Evolutionary conservation across 2,329 filamentous ascomycete genomes (phyloP).

Genomic region (Trichothecium sympodiale): DNA sequence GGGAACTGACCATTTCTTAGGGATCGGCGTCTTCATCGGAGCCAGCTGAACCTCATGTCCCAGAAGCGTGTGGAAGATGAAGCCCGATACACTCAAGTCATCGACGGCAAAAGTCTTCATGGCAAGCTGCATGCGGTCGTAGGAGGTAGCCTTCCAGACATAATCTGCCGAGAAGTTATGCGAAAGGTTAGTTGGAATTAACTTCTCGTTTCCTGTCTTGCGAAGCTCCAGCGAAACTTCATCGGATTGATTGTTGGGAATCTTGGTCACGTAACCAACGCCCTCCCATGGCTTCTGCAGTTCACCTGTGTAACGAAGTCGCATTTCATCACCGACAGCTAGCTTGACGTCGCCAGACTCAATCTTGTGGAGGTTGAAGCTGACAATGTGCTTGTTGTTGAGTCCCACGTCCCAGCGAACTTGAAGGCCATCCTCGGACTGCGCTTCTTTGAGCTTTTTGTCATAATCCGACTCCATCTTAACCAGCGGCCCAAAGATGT

Average conservation of each 20-base stretch:
- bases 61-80: constrained; percentile 94
- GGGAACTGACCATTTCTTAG: constrained; percentile 93
- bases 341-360: constrained; percentile 97
- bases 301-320: constrained; percentile 90
- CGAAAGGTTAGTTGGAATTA: constrained; percentile 88
- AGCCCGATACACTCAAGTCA: constrained; percentile 95
- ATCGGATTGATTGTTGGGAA: constrained; percentile 97
- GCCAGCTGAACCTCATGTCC: constrained; percentile 91
- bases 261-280: constrained; percentile 98
- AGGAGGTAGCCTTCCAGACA: constrained; percentile 98
- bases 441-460: constrained; percentile 95
- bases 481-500: constrained; percentile 93
- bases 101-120: constrained; percentile 99
- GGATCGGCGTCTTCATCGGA: constrained; percentile 89
- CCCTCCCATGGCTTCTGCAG: constrained; percentile 89
- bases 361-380: constrained; percentile 91
- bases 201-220: constrained; percentile 91
- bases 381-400: constrained; percentile 95
- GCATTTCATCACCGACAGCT: constrained; percentile 97
- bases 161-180: constrained; percentile 98
- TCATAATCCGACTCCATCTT: constrained; percentile 99
- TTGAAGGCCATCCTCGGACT: constrained; percentile 89
- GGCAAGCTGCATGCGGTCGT: constrained; percentile 96
- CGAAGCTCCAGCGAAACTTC: constrained; percentile 93
- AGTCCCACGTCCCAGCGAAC: constrained; percentile 92